Base-by-base conservation (phyloP, 768 basidiomycete species). In the Tricholoma bakamatsutake region DNA sequence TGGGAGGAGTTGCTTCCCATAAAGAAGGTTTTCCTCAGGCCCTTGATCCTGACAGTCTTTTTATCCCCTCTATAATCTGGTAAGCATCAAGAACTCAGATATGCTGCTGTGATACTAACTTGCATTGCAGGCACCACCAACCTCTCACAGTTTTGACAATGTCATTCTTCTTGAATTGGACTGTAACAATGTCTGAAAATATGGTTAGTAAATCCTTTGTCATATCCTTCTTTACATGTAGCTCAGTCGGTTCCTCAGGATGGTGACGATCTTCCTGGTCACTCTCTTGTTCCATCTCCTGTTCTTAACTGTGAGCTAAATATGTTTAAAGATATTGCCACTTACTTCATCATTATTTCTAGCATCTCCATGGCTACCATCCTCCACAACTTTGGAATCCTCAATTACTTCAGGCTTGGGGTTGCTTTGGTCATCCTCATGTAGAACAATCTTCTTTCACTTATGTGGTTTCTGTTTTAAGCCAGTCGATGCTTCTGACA, bases 1-100 rank as follows among this genome's bases (percentile, higher is more conserved):
- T 17, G 39, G 51, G 30, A 31, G 27, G 51, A 37, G 21, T 52
- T 52, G 39, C 33, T 39, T 27, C 61, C 61, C 17, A 46, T 59
- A 33, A 53, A 52, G 51, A 31, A 52, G 2, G 33, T 18, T 11
- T 49, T 49, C 47, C 47, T 30, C 47, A 30, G 3, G n/a, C 47
- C 47, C 33, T 49, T 34, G 15, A 6, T 18, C n/a, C 27, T 47
- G 24, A 47, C 30, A 1, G 27, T 24, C 3, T 31, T 50, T 2
- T 47, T 5, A 47, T 47, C 30, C 8, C 7, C 46, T 30, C 46
- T 47, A 47, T 15, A 30, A 11, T 46, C 3, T 7, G 3, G 27
- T 46, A 28, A 46, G 43, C 30, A 8, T 18, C n/a, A 33, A 28
- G 5, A 28, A 21, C 10, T 50, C 10, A 31, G 18, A 30, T 21